Base-by-base conservation (phyloP, 345 rosid genomes). In the Gossypium sturtianum region DNA sequence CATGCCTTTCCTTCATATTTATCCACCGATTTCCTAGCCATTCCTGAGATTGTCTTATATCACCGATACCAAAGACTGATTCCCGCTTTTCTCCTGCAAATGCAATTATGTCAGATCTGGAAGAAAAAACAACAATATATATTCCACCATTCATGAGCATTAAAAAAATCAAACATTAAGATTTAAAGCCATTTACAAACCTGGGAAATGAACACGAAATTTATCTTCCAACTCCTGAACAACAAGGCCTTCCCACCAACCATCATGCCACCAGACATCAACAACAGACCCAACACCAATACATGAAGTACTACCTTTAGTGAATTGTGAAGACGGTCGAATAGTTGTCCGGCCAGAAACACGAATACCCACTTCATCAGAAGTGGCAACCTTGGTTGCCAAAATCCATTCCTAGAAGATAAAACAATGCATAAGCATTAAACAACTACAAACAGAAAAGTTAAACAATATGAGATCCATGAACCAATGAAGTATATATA, bases 201-300 rank as follows among this genome's bases (percentile, higher is more conserved):
- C 97, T 84, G 93, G 89, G 72, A 93, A 84, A 83, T 83, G 90
- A 66, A 91, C 89, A 77, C 66, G 78, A 61, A 87, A 68, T 74
- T 77, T 86, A 62, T 83, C 89, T 67, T 86, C 87, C 29, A 89
- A 81, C 51, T 84, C 86, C 77, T 73, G 78, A 79, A 83, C 70
- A 64, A 89, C 89, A 16, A 91, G 87, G 70, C 98, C 98, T 85
- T 93, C 98, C 90, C 92, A 90, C 97, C 97, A 93, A 12, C 90
- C 95, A 73, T 87, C 89, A 81, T 85, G 83, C 90, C 90, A 77
- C 97, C 97, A 91, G 20, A 78, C 96, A 79, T 93, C 98, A 75
- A 93, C 93, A 74, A 89, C 75, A 62, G 85, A 71, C 58, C 96
- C 98, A 83, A 84, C 82, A 59, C 77, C 83, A 70, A 85, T 25